Evolutionary conservation across 139 green algal species (phyloP).

Genomic region (Coccomyxa sp.): DNA sequence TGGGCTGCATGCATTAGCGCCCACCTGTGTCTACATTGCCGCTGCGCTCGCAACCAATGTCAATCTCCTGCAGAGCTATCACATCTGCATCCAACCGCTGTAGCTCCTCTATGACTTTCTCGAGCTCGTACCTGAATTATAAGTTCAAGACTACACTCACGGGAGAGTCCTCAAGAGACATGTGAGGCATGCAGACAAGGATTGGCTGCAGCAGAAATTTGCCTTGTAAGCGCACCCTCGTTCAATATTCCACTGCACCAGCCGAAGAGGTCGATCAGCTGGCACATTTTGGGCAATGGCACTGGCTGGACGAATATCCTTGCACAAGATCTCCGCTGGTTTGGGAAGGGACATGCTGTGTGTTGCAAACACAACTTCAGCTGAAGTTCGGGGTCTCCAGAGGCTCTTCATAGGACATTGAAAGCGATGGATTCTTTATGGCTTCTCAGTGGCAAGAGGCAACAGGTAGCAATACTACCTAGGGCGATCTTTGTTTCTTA

Average conservation of each 20-base stretch:
- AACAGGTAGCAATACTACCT: neutral
- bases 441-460: neutral
- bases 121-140: constrained; percentile 60
- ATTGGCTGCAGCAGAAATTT: too few relatives aligned
- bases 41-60: constrained; percentile 74
- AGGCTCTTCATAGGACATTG: neutral
- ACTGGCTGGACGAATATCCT: neutral
- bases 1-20: neutral
- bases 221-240: constrained; percentile 31
- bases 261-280: neutral
- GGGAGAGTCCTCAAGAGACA: too few relatives aligned
- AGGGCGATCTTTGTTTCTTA: neutral
- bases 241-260: constrained; percentile 83
- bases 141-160: neutral
- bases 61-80: constrained; percentile 75
- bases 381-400: neutral
- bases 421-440: neutral
- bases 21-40: constrained; percentile 30
- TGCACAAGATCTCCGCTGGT: neutral
- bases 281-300: neutral
- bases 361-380: too few relatives aligned
- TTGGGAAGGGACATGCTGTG: neutral
- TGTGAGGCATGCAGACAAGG: too few relatives aligned
- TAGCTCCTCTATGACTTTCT: constrained; percentile 66
- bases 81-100: constrained; percentile 63